Conservation (phyloP, 352 stramenopile genomes). For the Phytophthora sp. region DNA sequence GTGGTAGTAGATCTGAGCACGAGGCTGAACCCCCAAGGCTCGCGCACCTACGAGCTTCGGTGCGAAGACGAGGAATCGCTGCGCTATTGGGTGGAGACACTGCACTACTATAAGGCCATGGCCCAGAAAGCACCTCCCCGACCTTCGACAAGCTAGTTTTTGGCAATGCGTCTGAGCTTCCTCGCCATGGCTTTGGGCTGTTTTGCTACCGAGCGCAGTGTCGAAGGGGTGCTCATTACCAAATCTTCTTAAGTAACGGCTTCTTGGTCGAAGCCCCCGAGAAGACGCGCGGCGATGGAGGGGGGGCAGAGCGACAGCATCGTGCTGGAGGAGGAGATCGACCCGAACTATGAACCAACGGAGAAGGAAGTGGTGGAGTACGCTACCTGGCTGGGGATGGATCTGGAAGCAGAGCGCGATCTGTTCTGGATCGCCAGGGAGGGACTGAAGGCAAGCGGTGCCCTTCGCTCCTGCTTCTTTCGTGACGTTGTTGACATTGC, state of each 20-base stretch:
- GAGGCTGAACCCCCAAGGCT: constrained; percentile 57
- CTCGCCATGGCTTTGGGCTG: too few relatives aligned
- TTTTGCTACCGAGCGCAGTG: neutral
- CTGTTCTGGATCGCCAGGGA: constrained; percentile 96
- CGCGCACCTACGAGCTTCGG: constrained; percentile 73
- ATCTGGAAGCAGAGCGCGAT: constrained; percentile 90
- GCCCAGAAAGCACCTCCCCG: constrained; percentile 46
- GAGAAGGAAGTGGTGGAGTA: constrained; percentile 94
- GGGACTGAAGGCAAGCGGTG: constrained; percentile 75
- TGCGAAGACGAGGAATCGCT: constrained; percentile 60
- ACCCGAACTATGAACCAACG: constrained; percentile 94
- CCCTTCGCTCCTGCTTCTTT: neutral
- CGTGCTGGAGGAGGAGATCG: constrained; percentile 94
- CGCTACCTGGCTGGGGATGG: constrained; percentile 96
- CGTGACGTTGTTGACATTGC: neutral
- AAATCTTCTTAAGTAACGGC: constrained; percentile 12
- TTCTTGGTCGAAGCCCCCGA: neutral
- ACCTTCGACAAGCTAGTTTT: constrained; percentile 45
- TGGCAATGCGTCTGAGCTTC: too few relatives aligned
- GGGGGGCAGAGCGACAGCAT: constrained; percentile 74
- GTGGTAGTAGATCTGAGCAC: constrained; percentile 75
- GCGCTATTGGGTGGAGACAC: constrained; percentile 72
- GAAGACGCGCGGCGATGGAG: constrained; percentile 54
- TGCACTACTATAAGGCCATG: constrained; percentile 69
- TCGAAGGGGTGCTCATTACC: constrained; percentile 23